Evolutionary conservation across 352 stramenopile species (phyloP).

Genomic region (Globisporangium abappressorium): DNA sequence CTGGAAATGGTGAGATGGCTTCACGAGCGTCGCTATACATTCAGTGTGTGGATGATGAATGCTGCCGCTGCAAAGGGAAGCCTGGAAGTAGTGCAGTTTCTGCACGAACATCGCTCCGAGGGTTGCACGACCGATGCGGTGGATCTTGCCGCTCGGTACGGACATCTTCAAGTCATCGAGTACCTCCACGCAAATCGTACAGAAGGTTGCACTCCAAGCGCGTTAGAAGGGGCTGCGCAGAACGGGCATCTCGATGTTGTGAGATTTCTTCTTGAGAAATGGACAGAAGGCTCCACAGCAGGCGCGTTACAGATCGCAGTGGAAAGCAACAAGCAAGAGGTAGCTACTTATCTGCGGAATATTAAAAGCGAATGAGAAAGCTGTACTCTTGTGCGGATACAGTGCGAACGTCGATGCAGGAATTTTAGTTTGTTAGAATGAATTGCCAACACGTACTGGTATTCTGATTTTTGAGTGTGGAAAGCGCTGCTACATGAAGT

Average conservation of each 20-base stretch:
- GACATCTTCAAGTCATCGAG: conserved; percentile 8
- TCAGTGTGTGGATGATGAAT: conserved; percentile 12
- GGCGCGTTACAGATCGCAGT: neutral
- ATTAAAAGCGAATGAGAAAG: neutral
- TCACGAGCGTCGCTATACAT: neutral
- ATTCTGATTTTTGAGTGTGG: no score
- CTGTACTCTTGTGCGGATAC: no score
- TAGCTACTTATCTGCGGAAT: neutral
- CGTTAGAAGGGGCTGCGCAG: conserved; percentile 2
- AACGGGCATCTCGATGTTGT: neutral
- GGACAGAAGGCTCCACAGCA: neutral
- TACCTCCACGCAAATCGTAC: conserved; percentile 4
- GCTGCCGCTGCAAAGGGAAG: conserved; percentile 7
- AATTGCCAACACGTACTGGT: no score
- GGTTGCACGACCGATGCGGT: conserved; percentile 5
- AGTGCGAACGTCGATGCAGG: neutral
- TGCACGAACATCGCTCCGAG: neutral
- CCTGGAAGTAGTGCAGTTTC: no score
- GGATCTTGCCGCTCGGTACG: conserved; percentile 7
- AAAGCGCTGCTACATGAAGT: no score
- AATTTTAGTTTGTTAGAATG: no score
- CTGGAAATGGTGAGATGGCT: conserved; percentile 7
- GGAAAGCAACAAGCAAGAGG: neutral
- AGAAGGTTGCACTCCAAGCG: conserved; percentile 1
- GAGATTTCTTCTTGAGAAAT: neutral